These are phyloP conservation scores for Cladosporium cucumerinum DNA, from an alignment of 2,329 filamentous ascomycete genomes.

Conservation along the genomic window DNA sequence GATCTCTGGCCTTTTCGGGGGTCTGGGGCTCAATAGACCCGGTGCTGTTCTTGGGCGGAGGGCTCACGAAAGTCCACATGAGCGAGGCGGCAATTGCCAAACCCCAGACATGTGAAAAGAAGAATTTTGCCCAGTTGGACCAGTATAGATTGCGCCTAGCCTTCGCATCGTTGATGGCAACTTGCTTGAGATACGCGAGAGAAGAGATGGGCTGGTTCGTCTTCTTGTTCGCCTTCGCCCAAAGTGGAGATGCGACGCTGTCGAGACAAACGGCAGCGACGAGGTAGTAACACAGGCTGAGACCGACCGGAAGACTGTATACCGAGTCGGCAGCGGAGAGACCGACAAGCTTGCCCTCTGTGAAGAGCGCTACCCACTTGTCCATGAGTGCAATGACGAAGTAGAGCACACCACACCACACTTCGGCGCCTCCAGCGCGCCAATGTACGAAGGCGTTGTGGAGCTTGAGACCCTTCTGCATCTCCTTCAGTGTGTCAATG, in stretches of 20 bases:
- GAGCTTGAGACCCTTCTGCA: constrained; percentile 53
- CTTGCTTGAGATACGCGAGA: constrained; percentile 38
- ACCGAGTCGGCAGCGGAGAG: constrained; percentile 36
- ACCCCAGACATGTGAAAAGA: constrained; percentile 53
- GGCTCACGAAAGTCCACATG: constrained; percentile 51
- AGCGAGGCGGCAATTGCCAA: constrained; percentile 49
- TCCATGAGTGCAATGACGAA: constrained; percentile 56
- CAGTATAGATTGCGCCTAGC: constrained; percentile 51
- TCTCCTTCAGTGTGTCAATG: constrained; percentile 50
- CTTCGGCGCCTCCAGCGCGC: constrained; percentile 55
- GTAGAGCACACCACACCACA: constrained; percentile 53
- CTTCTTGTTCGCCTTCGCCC: constrained; percentile 24
- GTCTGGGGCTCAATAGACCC: not conserved
- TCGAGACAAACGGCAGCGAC: constrained; percentile 57
- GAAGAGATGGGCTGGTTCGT: constrained; percentile 21
- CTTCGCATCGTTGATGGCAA: constrained; percentile 45
- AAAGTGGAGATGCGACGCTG: constrained; percentile 38
- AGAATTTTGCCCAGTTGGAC: constrained; percentile 48
- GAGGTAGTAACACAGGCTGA: constrained; percentile 57
- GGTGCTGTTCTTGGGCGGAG: not conserved
- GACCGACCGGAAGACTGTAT: constrained; percentile 49
- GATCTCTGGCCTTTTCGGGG: not conserved
- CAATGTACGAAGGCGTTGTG: constrained; percentile 58
- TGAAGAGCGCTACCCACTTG: constrained; percentile 52
- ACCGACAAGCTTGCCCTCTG: constrained; percentile 42